Conservation (phyloP, 1,284 basidiomycete genomes). For the Sparassis latifolia region DNA sequence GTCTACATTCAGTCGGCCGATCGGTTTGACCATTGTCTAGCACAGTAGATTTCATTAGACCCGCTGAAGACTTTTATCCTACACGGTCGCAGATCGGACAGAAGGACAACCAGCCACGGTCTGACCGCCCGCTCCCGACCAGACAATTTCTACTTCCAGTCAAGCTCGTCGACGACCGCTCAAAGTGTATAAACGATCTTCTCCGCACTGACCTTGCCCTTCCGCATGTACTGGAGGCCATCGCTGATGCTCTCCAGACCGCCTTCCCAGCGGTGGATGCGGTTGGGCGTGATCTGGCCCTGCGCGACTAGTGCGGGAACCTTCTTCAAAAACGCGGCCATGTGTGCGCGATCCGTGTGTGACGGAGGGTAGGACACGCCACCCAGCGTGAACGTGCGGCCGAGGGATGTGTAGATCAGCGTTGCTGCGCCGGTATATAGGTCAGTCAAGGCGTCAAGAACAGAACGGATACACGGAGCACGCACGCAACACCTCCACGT, state of each 20-base stretch:
- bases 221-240: conserved; percentile 19
- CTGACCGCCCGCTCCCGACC: no score
- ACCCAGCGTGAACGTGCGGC: conserved; percentile 13
- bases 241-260: conserved; percentile 15
- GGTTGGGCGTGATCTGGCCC: conserved; percentile 14
- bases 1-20: no score
- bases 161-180: no score
- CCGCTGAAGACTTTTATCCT: no score
- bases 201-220: conserved; percentile 20
- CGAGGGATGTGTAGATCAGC: conserved; percentile 16
- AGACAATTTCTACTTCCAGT: no score
- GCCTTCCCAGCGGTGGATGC: conserved; percentile 17
- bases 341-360: conserved; percentile 15
- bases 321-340: conserved; percentile 18
- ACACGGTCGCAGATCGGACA: no score
- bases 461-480: background rate
- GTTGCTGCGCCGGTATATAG: conserved; percentile 9
- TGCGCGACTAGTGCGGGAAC: conserved; percentile 15
- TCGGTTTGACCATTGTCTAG: no score
- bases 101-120: no score
- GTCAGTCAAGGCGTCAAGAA: background rate
- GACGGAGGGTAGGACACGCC: conserved; percentile 5
- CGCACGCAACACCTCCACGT: conserved; percentile 13
- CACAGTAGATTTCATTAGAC: no score
- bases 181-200: conserved; percentile 20